Percentiles rank a stretch among this genome's conserved stretches.
Evolutionary conservation across 1,139 yeast genomes (phyloP).

Genomic region (Blastobotrys persicus): DNA sequence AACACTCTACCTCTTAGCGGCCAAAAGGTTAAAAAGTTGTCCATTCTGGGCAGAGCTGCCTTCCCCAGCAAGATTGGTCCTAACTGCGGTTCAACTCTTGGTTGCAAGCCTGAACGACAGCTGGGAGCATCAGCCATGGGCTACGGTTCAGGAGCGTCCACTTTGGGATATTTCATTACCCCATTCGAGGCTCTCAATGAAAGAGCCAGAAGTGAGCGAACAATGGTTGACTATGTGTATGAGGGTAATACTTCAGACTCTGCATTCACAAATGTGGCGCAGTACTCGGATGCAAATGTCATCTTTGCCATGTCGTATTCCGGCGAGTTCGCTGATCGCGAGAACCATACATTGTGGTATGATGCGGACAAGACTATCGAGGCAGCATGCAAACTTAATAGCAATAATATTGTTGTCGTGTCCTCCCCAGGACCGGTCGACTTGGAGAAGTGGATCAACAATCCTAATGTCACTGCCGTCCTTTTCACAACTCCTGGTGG

Average conservation of each 20-base stretch:
- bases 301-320: conserved; percentile 48
- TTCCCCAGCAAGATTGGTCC: conserved; percentile 9
- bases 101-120: background rate
- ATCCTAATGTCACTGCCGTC: conserved; percentile 57
- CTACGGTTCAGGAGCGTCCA: conserved; percentile 51
- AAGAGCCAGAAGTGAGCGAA: conserved; percentile 23
- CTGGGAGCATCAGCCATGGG: conserved; percentile 36
- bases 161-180: conserved; percentile 52
- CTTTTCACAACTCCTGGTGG: conserved; percentile 58
- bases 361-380: conserved; percentile 56
- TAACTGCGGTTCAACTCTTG: conserved; percentile 1
- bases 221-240: conserved; percentile 21
- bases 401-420: conserved; percentile 56
- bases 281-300: conserved; percentile 53
- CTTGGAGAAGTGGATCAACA: conserved; percentile 57
- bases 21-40: conserved; percentile 3
- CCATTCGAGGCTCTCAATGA: conserved; percentile 42
- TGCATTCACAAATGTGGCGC: conserved; percentile 39
- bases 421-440: conserved; percentile 59
- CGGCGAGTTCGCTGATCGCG: conserved; percentile 62
- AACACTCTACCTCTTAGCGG: conserved; percentile 48
- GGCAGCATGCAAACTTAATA: conserved; percentile 48
- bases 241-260: conserved; percentile 1
- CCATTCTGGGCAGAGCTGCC: conserved; percentile 14
- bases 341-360: conserved; percentile 55